phyloP scores from a whole-genome alignment of 2,329 filamentous ascomycete species.

The Paecilomyces sp. region DNA sequence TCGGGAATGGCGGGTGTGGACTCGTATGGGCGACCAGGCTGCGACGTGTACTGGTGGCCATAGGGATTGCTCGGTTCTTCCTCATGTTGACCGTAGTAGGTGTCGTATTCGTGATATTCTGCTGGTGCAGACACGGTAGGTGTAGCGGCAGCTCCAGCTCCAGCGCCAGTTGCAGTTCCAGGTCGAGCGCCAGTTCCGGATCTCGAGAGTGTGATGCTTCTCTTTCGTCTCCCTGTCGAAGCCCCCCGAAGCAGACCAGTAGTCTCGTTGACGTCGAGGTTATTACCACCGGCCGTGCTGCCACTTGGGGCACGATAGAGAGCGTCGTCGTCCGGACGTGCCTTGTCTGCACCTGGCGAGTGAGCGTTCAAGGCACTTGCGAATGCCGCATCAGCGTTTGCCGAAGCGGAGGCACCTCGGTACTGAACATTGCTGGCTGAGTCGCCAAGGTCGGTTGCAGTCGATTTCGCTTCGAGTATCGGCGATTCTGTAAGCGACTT shows the following conservation, averaged over 20 bases:
- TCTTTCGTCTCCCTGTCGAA: constrained; percentile 33
- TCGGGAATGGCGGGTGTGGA: constrained; percentile 3
- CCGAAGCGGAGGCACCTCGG: constrained; percentile 18
- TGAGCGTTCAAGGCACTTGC: constrained; percentile 27
- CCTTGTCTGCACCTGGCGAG: constrained; percentile 21
- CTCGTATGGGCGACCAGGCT: constrained; percentile 2
- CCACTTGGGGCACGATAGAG: constrained; percentile 20
- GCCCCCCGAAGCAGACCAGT: constrained; percentile 26
- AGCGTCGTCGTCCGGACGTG: constrained; percentile 19
- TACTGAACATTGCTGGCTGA: constrained; percentile 21
- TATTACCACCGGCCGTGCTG: constrained; percentile 14
- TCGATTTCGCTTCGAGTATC: constrained; percentile 12
- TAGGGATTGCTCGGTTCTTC: background rate
- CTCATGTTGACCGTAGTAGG: constrained; percentile 1
- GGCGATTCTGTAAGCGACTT: constrained; percentile 5
- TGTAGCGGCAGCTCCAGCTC: background rate
- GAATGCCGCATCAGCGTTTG: constrained; percentile 25
- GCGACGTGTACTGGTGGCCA: background rate
- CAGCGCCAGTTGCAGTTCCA: background rate
- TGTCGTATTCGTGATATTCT: constrained; percentile 7
- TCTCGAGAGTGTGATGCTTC: constrained; percentile 4
- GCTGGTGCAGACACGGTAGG: background rate
- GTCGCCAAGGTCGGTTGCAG: constrained; percentile 21
- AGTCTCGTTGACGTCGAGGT: constrained; percentile 15
- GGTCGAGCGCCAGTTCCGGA: background rate